Percentiles rank a stretch among this genome's conserved stretches.
Evolutionary conservation across 1,139 yeast species (phyloP).

Genomic region (Debaryomyces fabryi): DNA sequence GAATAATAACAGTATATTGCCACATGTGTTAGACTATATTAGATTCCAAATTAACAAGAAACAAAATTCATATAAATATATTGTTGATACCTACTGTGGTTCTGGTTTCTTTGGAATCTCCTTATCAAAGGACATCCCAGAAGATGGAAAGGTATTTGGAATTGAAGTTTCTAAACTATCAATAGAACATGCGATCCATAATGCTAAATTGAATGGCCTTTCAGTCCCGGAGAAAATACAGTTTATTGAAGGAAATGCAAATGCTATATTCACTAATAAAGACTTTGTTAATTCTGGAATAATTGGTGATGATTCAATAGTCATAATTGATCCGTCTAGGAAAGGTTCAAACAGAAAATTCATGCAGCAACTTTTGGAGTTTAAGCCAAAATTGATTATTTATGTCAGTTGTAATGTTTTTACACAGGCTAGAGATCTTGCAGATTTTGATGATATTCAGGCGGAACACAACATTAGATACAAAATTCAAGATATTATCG

Average conservation of each 20-base stretch:
- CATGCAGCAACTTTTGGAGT: constrained; percentile 37
- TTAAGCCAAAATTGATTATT: constrained; percentile 40
- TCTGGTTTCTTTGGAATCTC: constrained; percentile 50
- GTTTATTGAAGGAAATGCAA: constrained; percentile 44
- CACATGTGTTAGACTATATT: constrained; percentile 37
- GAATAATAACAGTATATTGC: constrained; percentile 37
- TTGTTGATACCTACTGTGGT: constrained; percentile 51
- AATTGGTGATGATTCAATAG: constrained; percentile 37
- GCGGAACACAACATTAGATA: constrained; percentile 21
- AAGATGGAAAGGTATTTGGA: constrained; percentile 42
- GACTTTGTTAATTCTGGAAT: constrained; percentile 29
- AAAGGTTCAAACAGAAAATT: constrained; percentile 42
- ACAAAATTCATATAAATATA: constrained; percentile 25
- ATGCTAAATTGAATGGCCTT: constrained; percentile 44
- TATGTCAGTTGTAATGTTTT: constrained; percentile 52
- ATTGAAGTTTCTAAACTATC: constrained; percentile 41
- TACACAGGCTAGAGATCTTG: constrained; percentile 50
- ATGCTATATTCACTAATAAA: constrained; percentile 32
- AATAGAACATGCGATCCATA: constrained; percentile 41
- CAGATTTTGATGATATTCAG: constrained; percentile 30
- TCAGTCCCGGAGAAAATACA: constrained; percentile 29
- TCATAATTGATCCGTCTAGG: constrained; percentile 51
- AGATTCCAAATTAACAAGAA: constrained; percentile 24
- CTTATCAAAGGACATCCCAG: constrained; percentile 30
- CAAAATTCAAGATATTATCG: constrained; percentile 34